Evolutionary conservation across 148 eudicot genomes (phyloP).

Genomic region (Linanthus parryae): DNA sequence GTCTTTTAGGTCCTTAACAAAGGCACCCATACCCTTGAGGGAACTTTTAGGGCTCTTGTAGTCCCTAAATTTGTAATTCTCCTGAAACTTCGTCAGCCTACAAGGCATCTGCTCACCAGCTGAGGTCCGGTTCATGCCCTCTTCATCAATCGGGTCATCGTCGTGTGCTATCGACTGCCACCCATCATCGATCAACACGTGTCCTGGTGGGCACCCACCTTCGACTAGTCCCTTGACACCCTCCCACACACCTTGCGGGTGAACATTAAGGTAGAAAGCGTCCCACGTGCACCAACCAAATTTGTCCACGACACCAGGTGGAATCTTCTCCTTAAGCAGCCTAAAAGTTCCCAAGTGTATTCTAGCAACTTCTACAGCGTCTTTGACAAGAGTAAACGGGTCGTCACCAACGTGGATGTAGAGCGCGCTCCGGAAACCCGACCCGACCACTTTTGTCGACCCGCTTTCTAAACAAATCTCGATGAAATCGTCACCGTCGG

Average conservation of each 20-base stretch:
- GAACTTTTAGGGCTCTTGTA: constrained; percentile 40
- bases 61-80: constrained; percentile 79
- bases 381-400: constrained; percentile 59
- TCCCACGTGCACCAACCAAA: constrained; percentile 99
- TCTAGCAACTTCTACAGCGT: constrained; percentile 48
- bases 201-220: constrained; percentile 82
- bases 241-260: constrained; percentile 70
- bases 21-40: constrained; percentile 75
- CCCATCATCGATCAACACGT: constrained; percentile 80
- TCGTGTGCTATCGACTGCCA: constrained; percentile 94
- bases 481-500: constrained; percentile 43
- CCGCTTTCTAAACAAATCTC: constrained; percentile 80
- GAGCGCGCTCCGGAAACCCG: constrained; percentile 30
- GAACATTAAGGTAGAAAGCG: constrained; percentile 77
- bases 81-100: constrained; percentile 61
- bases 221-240: constrained; percentile 66
- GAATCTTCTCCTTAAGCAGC: constrained; percentile 60
- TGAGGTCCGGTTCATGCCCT: constrained; percentile 73
- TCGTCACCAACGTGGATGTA: constrained; percentile 64
- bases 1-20: constrained; percentile 68
- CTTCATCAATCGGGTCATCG: constrained; percentile 59
- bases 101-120: constrained; percentile 99
- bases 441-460: constrained; percentile 41
- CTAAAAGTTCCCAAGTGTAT: constrained; percentile 69
- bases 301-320: constrained; percentile 74